Conservation (phyloP, 2,329 filamentous ascomycete genomes). For the Xylaria sp. region DNA sequence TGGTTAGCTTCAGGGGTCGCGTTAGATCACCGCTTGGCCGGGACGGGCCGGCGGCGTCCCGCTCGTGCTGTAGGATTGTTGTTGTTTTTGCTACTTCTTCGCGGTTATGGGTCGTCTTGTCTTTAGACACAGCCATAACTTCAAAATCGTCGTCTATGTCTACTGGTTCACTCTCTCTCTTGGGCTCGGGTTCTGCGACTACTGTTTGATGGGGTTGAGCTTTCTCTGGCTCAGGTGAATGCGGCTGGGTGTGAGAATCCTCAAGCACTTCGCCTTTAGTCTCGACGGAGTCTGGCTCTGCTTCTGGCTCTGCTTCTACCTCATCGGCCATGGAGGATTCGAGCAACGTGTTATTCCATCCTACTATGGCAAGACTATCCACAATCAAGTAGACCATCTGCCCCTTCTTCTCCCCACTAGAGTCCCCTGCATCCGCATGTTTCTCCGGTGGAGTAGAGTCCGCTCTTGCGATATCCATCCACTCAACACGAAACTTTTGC, state of each 20-base stretch:
- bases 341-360: constrained; percentile 59
- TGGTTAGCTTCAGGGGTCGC: constrained; percentile 62
- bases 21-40: constrained; percentile 55
- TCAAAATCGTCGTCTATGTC: constrained; percentile 55
- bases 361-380: constrained; percentile 57
- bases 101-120: constrained; percentile 39
- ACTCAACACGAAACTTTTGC: constrained; percentile 54
- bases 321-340: constrained; percentile 37
- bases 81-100: constrained; percentile 30
- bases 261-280: neutral
- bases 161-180: constrained; percentile 27
- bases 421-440: constrained; percentile 21
- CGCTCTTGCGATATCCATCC: constrained; percentile 32
- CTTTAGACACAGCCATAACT: constrained; percentile 47
- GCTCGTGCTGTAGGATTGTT: constrained; percentile 11
- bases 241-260: neutral
- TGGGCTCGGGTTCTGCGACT: constrained; percentile 14
- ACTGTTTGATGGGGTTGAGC: neutral
- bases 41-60: constrained; percentile 40
- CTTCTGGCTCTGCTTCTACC: constrained; percentile 17
- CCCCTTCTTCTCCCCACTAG: constrained; percentile 15
- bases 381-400: constrained; percentile 59
- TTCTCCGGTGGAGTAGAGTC: constrained; percentile 19
- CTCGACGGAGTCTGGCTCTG: constrained; percentile 1
- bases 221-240: neutral